Evolutionary conservation across 805 yeast genomes (phyloP).

Genomic region (Wickerhamomyces bovis): DNA sequence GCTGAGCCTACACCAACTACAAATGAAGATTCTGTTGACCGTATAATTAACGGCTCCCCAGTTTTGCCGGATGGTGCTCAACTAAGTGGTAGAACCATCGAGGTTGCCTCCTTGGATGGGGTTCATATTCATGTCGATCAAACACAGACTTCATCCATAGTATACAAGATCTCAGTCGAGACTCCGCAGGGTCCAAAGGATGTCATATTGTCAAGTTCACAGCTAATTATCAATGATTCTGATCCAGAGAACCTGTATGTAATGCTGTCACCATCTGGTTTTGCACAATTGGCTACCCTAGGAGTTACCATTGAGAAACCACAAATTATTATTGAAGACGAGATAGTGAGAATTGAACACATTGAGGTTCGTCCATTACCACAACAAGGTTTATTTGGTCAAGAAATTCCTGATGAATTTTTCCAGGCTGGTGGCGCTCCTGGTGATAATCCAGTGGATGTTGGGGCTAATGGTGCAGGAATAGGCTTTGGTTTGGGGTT

Average conservation of each 20-base stretch:
- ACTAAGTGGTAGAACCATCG: slow-evolving; percentile 20
- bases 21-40: not conserved
- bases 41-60: not conserved
- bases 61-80: slow-evolving; percentile 10
- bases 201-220: slow-evolving; percentile 20
- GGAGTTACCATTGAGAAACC: slow-evolving; percentile 18
- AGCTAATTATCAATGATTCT: slow-evolving; percentile 21
- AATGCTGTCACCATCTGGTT: slow-evolving; percentile 24
- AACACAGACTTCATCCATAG: slow-evolving; percentile 3
- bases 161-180: slow-evolving; percentile 12
- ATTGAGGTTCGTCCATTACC: not conserved
- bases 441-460: not conserved
- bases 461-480: not conserved
- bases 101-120: slow-evolving; percentile 17
- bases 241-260: slow-evolving; percentile 20
- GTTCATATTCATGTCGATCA: slow-evolving; percentile 19
- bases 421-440: too few species aligned
- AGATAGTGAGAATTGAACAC: not conserved
- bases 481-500: not conserved
- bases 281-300: slow-evolving; percentile 15
- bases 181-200: slow-evolving; percentile 9
- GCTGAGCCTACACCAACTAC: not conserved
- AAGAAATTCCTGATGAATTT: not conserved
- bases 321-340: not conserved
- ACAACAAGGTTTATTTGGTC: not conserved